These are phyloP conservation scores for Colletotrichum costaricense DNA, from an alignment of 2,329 filamentous ascomycete genomes.

Conservation along the genomic window DNA sequence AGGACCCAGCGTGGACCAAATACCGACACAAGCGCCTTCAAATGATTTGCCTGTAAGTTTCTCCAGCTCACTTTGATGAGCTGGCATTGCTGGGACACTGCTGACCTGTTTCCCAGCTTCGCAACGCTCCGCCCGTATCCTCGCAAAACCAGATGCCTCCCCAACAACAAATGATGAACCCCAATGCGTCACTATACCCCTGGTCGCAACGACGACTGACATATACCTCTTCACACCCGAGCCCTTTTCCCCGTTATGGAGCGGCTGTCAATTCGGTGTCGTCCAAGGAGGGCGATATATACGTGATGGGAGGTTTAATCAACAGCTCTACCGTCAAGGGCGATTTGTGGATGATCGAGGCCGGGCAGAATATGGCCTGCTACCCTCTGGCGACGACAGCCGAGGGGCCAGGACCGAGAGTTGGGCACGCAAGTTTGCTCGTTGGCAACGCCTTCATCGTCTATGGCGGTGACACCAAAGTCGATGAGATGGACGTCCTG, in stretches of 20 bases:
- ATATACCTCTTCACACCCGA: constrained; percentile 83
- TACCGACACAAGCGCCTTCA: constrained; percentile 46
- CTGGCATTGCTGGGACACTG: constrained; percentile 27
- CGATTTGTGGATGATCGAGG: constrained; percentile 97
- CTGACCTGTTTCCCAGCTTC: constrained; percentile 53
- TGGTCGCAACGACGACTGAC: constrained; percentile 93
- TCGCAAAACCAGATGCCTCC: constrained; percentile 27
- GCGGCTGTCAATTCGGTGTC: constrained; percentile 92
- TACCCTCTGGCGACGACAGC: constrained; percentile 92
- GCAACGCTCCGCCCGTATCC: constrained; percentile 61
- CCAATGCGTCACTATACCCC: constrained; percentile 88
- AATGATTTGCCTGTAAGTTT: constrained; percentile 56
- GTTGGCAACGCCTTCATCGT: constrained; percentile 99
- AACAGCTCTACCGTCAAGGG: constrained; percentile 96
- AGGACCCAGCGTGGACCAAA: constrained; percentile 61
- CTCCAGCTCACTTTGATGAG: constrained; percentile 51
- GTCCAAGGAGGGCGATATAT: constrained; percentile 97
- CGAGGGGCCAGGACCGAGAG: constrained; percentile 93
- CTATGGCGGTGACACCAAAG: constrained; percentile 97
- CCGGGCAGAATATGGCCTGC: constrained; percentile 86
- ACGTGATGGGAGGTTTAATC: constrained; percentile 96
- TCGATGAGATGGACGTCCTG: constrained; percentile 89
- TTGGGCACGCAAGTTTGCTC: constrained; percentile 92
- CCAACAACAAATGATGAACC: constrained; percentile 49
- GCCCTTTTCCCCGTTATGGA: constrained; percentile 96